Evolutionary conservation across 257 asterid genomes (phyloP), one percentile per base, ranked within the genome.

Genomic region (Solanum ossicruentum): DNA sequence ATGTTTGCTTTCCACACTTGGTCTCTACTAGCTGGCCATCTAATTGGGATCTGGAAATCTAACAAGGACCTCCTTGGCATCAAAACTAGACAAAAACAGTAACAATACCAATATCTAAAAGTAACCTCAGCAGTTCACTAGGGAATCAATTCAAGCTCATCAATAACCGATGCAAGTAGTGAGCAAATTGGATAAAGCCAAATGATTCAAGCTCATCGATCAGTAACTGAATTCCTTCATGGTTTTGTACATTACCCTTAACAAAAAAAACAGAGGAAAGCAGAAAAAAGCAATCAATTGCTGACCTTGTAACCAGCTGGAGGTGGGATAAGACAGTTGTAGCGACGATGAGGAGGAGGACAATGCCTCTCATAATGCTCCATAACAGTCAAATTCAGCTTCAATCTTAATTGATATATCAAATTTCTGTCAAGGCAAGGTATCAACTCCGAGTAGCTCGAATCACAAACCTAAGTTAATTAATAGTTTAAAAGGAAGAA

Each of bases 331-430:
- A 94, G 94, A 91, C 99, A 96, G 82, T 94, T 96, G 89, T 88
- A 94, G 32, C 98, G 97, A 77, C 96, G 93, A 43, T 90, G 92
- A 0, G 94, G 92, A n/a, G 91, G 91, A 32, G 99, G 99, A 80
- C 99, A 96, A 86, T 94, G 99, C 90, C 98, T 89, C 87, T 96
- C 98, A 82, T 94, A 96, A 91, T 96, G 99, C 94, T 96, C 99
- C 99, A 96, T 96, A 81, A 96, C 83, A 86, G 94, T 91, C 93
- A 91, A 47, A 88, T 94, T 92, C 9, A 89, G 91, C 93, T 90
- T 96, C 91, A 93, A 81, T 84, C 87, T 94, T 92, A 90, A 87
- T 69, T 94, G 98, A 84, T 89, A 85, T 13, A 91, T 93, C 72
- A 95, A 83, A 86, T 89, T 90, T 88, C 98, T 89, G 89, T 96